phyloP scores from a whole-genome alignment of 2,329 filamentous ascomycete species.

The Talaromyces islandicus region DNA sequence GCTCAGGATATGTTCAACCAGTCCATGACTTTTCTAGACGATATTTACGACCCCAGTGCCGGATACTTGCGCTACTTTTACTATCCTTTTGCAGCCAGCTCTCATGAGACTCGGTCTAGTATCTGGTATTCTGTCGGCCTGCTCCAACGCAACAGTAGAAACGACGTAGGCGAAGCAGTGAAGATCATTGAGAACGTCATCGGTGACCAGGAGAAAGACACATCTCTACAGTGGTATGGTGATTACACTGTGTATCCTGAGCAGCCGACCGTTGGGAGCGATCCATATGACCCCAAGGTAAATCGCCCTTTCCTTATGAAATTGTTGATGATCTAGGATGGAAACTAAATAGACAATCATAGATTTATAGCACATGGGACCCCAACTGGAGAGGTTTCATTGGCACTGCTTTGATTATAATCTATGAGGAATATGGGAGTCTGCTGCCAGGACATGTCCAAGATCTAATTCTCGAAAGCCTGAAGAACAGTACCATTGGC shows the following conservation, averaged over 20 bases:
- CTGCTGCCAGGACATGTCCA: constrained; percentile 38
- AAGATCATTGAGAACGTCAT: constrained; percentile 53
- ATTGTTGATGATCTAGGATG: not conserved
- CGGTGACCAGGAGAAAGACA: constrained; percentile 46
- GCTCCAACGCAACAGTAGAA: constrained; percentile 48
- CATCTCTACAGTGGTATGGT: constrained; percentile 49
- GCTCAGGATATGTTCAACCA: constrained; percentile 40
- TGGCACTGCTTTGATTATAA: constrained; percentile 53
- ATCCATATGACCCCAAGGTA: constrained; percentile 39
- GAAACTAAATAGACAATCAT: constrained; percentile 23
- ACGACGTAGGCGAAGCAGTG: constrained; percentile 47
- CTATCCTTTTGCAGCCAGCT: constrained; percentile 27
- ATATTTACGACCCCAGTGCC: constrained; percentile 46
- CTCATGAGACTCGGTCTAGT: constrained; percentile 53
- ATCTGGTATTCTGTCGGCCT: constrained; percentile 57
- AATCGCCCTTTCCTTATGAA: not conserved
- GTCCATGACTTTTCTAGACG: constrained; percentile 53
- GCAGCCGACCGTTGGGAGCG: constrained; percentile 50
- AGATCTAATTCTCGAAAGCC: constrained; percentile 45
- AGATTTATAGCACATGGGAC: constrained; percentile 52
- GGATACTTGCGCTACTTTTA: constrained; percentile 50
- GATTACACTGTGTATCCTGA: constrained; percentile 31
- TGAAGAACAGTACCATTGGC: constrained; percentile 52
- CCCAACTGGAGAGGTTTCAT: constrained; percentile 62
- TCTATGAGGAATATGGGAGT: constrained; percentile 52